Evolutionary conservation across 2,329 filamentous ascomycete species (phyloP).

Genomic region (Cordyceps javanica): DNA sequence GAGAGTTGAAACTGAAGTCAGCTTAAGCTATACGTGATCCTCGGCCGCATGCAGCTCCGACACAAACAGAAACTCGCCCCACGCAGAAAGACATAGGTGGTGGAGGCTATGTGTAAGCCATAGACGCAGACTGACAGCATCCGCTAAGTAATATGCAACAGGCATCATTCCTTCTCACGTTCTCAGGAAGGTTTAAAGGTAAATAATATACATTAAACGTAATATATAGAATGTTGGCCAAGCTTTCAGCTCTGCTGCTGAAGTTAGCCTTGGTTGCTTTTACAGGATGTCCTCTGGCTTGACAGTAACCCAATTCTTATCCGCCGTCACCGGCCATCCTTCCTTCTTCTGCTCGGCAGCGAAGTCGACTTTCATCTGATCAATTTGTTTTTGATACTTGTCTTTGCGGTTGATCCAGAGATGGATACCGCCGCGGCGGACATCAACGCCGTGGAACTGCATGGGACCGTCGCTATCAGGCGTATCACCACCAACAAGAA

Average conservation of each 20-base stretch:
- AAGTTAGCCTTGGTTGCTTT: background rate
- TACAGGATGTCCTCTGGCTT: slow-evolving; percentile 33
- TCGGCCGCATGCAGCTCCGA: background rate
- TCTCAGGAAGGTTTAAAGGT: background rate
- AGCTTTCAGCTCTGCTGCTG: background rate
- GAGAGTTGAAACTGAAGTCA: background rate
- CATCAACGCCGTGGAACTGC: slow-evolving; percentile 39
- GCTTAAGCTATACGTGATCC: background rate
- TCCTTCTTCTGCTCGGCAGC: slow-evolving; percentile 28
- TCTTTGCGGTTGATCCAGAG: slow-evolving; percentile 36
- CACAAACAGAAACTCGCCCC: background rate
- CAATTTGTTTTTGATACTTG: slow-evolving; percentile 27
- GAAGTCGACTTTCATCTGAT: slow-evolving; percentile 31
- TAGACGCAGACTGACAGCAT: background rate
- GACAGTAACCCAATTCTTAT: slow-evolving; percentile 41
- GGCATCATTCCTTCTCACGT: too few relatives aligned
- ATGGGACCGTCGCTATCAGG: slow-evolving; percentile 38
- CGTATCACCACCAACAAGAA: slow-evolving; percentile 37
- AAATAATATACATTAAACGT: background rate
- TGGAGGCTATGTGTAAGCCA: background rate
- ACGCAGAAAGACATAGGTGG: background rate
- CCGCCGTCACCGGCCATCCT: slow-evolving; percentile 32
- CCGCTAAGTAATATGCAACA: background rate
- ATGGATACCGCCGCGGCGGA: slow-evolving; percentile 33
- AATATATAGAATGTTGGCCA: background rate